A percentile compares a stretch with the other conserved stretches of the same genome.
These are phyloP conservation scores for Fusarium oligoseptatum DNA, from an alignment of 2,329 filamentous ascomycete species.

Conservation along the genomic window DNA sequence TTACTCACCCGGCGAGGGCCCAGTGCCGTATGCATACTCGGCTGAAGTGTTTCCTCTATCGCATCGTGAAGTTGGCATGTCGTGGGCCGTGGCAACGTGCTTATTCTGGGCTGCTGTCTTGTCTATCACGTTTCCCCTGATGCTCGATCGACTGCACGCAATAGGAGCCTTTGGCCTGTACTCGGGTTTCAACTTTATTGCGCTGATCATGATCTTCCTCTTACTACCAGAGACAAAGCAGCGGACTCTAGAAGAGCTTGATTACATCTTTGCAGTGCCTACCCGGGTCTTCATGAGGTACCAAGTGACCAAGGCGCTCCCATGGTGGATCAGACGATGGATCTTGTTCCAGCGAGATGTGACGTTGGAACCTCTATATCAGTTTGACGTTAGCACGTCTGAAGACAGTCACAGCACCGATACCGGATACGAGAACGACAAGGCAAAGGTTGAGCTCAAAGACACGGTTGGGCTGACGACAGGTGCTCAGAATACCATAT, in stretches of 20 bases:
- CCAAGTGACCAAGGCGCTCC: constrained; percentile 67
- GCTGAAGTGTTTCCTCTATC: constrained; percentile 79
- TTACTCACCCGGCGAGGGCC: constrained; percentile 70
- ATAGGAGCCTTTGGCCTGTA: constrained; percentile 68
- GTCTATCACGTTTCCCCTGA: constrained; percentile 73
- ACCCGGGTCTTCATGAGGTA: constrained; percentile 69
- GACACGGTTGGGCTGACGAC: constrained; percentile 51
- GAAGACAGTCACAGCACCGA: constrained; percentile 50
- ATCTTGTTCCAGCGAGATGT: constrained; percentile 63
- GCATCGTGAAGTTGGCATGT: constrained; percentile 80
- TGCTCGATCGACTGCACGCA: constrained; percentile 60
- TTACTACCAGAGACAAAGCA: constrained; percentile 72
- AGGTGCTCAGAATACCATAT: constrained; percentile 31
- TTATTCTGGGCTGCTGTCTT: constrained; percentile 71
- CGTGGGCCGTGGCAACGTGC: constrained; percentile 75
- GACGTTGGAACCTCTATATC: constrained; percentile 58
- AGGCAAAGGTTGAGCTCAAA: constrained; percentile 56
- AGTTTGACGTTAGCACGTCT: constrained; percentile 53
- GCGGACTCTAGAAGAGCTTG: constrained; percentile 66
- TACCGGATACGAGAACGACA: constrained; percentile 53
- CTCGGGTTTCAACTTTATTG: constrained; percentile 67
- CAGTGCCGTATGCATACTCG: constrained; percentile 76
- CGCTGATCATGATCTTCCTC: constrained; percentile 68
- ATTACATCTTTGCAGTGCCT: constrained; percentile 72
- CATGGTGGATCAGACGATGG: constrained; percentile 72